Evolutionary conservation across 140 eudicot genomes (phyloP), one percentile per base, ranked within the genome.

Genomic region (Stevia rebaudiana): DNA sequence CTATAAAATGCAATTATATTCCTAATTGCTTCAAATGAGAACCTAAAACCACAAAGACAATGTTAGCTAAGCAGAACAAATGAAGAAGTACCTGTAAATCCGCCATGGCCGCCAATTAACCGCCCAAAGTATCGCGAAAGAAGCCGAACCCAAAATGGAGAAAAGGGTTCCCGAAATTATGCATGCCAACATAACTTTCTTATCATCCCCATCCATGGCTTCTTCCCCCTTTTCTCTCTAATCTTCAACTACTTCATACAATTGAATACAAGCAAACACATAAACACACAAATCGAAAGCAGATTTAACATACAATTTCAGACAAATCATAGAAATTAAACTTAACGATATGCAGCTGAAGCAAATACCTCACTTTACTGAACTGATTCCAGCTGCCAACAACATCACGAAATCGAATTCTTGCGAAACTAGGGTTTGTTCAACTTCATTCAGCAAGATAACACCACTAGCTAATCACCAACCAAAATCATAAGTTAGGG

Each of bases 71-170:
- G 42, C 19, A 16, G n/a, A 75, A 63, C 59, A 23, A 39, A 25
- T 0, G 39, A 48, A 47, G 12, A 66, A 24, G 49, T 50, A 91
- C 98, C 98, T 92, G 35, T 88, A 94, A 54, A 94, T 86, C 63
- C 99, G 94, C 99, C 99, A 94, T 3, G 99, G 99, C 43, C 99
- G 74, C 99, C 99, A 94, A 82, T 94, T 94, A 39, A 94, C 99
- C 13, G 94, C 92, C 95, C 97, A 94, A 12, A 94, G 97, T 64
- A 94, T 78, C 57, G 85, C 84, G 63, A 88, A 94, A 24, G 99
- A 88, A 70, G 87, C 85, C 46, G 80, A 68, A 47, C 94, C 86
- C 74, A 82, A 76, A 42, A 84, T 48, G 58, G 90, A 56, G 84
- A 90, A 90, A 81, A 90, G 82, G 71, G 84, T 58, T 5, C 84